These are phyloP conservation scores for Plasmopara viticola DNA, from an alignment of 352 stramenopile species.

Conservation along the genomic window DNA sequence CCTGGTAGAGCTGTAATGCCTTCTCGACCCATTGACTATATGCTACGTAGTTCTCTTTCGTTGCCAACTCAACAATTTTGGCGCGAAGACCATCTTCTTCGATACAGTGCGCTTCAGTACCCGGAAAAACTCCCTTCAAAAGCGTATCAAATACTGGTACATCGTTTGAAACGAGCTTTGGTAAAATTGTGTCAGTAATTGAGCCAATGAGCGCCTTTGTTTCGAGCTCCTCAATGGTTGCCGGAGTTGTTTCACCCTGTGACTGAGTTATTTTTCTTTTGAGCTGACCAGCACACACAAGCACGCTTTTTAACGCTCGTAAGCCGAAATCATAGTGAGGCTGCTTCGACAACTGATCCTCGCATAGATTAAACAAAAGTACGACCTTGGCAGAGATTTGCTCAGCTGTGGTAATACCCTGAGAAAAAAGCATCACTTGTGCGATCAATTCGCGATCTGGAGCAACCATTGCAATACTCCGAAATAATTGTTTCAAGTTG, in stretches of 20 bases:
- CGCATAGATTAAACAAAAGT: slow-evolving; percentile 97
- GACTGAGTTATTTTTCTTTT: slow-evolving; percentile 89
- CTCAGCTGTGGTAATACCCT: slow-evolving; percentile 98
- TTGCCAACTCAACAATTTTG: slow-evolving; percentile 91
- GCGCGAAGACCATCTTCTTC: slow-evolving; percentile 85
- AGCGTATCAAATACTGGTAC: slow-evolving; percentile 95
- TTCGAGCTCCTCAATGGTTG: slow-evolving; percentile 79
- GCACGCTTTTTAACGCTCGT: slow-evolving; percentile 97
- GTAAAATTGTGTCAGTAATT: slow-evolving; percentile 98
- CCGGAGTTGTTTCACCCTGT: slow-evolving; percentile 25
- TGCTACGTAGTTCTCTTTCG: slow-evolving; percentile 81
- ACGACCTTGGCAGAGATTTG: slow-evolving; percentile 96
- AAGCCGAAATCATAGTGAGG: slow-evolving; percentile 99
- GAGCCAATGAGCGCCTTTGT: slow-evolving; percentile 93
- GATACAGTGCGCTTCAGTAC: slow-evolving; percentile 72
- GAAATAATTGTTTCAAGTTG: slow-evolving; percentile 99
- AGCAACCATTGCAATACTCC: slow-evolving; percentile 99
- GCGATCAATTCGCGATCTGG: slow-evolving; percentile 99
- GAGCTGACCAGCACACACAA: slow-evolving; percentile 96
- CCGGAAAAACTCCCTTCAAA: slow-evolving; percentile 96
- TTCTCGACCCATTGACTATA: slow-evolving; percentile 96
- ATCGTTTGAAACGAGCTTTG: slow-evolving; percentile 98
- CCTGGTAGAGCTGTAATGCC: slow-evolving; percentile 97
- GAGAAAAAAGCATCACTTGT: slow-evolving; percentile 99
- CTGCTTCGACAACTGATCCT: slow-evolving; percentile 97